Evolutionary conservation across 2,329 filamentous ascomycete species (phyloP).

Genomic region (Acrodontium crateriforme): DNA sequence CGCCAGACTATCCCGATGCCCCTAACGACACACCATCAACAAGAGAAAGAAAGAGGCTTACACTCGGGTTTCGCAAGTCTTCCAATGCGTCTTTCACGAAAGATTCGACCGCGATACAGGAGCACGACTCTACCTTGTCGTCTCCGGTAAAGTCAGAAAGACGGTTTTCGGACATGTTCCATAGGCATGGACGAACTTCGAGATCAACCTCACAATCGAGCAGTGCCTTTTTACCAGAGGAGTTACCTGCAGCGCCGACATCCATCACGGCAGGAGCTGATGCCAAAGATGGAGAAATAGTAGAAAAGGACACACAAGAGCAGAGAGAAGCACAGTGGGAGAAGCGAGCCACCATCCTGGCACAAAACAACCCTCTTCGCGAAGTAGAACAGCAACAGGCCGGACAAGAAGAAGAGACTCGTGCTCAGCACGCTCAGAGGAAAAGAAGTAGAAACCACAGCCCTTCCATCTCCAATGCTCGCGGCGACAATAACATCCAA

Average conservation of each 20-base stretch:
- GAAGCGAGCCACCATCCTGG: conserved; percentile 79
- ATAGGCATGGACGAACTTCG: conserved; percentile 45
- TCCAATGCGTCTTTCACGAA: conserved; percentile 17
- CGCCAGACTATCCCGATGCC: conserved; percentile 43
- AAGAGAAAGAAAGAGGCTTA: conserved; percentile 9
- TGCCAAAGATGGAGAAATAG: conserved; percentile 10
- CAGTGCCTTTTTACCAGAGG: conserved; percentile 61
- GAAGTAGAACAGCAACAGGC: conserved; percentile 16
- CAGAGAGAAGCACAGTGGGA: conserved; percentile 72
- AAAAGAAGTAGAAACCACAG: conserved; percentile 16
- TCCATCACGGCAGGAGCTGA: conserved; percentile 36
- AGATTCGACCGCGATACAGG: conserved; percentile 7
- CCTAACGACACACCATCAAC: conserved; percentile 1
- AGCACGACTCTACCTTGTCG: conserved; percentile 8
- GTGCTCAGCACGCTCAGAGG: background rate
- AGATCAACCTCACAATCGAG: conserved; percentile 40
- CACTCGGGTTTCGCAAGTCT: conserved; percentile 23
- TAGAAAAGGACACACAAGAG: conserved; percentile 24
- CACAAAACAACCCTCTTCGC: conserved; percentile 36
- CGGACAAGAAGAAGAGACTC: background rate
- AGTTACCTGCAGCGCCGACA: conserved; percentile 72
- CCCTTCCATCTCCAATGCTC: conserved; percentile 23
- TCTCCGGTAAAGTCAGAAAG: conserved; percentile 22
- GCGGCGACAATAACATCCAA: conserved; percentile 56
- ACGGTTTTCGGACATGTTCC: conserved; percentile 56